Percentiles rank a stretch among this genome's conserved stretches.
Evolutionary conservation across 2,329 filamentous ascomycete genomes (phyloP).

Genomic region (Botrytis deweyae): DNA sequence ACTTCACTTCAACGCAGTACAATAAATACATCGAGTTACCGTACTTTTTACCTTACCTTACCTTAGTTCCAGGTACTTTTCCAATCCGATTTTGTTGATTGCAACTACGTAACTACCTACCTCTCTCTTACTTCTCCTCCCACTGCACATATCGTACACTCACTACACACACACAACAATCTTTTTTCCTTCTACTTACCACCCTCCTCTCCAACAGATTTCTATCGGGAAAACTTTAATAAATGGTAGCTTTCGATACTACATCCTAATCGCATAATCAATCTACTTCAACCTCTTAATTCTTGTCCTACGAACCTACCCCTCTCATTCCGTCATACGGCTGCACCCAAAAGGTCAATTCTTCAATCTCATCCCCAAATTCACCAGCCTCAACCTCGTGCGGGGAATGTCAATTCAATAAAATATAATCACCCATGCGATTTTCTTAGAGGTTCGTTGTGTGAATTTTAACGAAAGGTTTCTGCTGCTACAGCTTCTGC

Average conservation of each 20-base stretch:
- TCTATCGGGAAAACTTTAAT: background rate
- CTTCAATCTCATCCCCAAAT: background rate
- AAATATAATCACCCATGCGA: slow-evolving; percentile 28
- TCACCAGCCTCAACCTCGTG: background rate
- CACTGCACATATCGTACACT: background rate
- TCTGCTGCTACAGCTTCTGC: slow-evolving; percentile 26
- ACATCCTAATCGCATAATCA: slow-evolving; percentile 6
- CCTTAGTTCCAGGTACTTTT: background rate
- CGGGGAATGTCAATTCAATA: slow-evolving; percentile 9
- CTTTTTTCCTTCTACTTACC: background rate
- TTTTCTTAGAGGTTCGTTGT: slow-evolving; percentile 18
- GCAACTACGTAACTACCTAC: slow-evolving; percentile 1
- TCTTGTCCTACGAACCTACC: background rate
- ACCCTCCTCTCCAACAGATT: background rate
- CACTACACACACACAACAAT: background rate
- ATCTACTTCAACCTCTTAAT: background rate
- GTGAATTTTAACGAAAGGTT: slow-evolving; percentile 30
- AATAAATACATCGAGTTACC: background rate
- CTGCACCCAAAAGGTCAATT: background rate
- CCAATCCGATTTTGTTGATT: background rate
- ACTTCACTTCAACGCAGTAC: background rate
- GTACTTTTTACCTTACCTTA: background rate
- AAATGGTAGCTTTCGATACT: background rate
- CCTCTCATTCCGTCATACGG: slow-evolving; percentile 4
- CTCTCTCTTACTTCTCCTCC: background rate